These are phyloP conservation scores for Arachnomyces sp. DNA, from an alignment of 2,329 filamentous ascomycete species.

Conservation along the genomic window DNA sequence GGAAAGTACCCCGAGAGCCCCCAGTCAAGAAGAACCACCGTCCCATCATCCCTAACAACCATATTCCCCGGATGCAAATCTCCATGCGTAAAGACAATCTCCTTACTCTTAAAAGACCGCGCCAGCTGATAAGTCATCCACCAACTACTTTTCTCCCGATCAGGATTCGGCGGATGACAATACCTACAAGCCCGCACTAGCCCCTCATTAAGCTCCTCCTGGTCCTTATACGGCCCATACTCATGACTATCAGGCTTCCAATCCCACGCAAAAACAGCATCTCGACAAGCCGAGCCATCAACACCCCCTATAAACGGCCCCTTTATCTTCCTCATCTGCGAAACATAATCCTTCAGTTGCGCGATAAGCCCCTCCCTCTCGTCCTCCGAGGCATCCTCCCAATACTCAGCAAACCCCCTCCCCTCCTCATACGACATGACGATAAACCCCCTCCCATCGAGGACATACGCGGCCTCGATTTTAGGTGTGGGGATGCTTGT, in stretches of 20 bases:
- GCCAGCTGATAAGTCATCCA: constrained; percentile 13
- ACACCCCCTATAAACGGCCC: constrained; percentile 6
- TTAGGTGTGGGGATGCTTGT: constrained; percentile 4
- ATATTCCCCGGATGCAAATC: constrained; percentile 21
- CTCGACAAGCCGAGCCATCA: not conserved
- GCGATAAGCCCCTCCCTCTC: constrained; percentile 3
- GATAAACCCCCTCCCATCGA: constrained; percentile 6
- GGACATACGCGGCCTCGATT: constrained; percentile 5
- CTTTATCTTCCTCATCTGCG: constrained; percentile 6
- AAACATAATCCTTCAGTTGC: constrained; percentile 5
- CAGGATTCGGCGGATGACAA: constrained; percentile 1
- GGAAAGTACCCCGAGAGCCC: constrained; percentile 20
- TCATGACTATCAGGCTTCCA: not conserved
- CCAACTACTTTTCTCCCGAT: not conserved
- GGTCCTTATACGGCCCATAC: constrained; percentile 7
- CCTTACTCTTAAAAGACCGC: constrained; percentile 11
- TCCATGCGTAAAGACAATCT: constrained; percentile 19
- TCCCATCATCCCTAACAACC: constrained; percentile 15
- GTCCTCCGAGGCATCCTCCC: constrained; percentile 1
- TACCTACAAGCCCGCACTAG: constrained; percentile 5
- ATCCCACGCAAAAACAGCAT: constrained; percentile 4
- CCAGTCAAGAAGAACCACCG: constrained; percentile 21
- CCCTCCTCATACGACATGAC: constrained; percentile 7
- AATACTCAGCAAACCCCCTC: not conserved
- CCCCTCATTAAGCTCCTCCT: constrained; percentile 6